Evolutionary conservation across 1,284 basidiomycete genomes (phyloP), one percentile per base, ranked within the genome.

Genomic region (Porodaedalea pini): DNA sequence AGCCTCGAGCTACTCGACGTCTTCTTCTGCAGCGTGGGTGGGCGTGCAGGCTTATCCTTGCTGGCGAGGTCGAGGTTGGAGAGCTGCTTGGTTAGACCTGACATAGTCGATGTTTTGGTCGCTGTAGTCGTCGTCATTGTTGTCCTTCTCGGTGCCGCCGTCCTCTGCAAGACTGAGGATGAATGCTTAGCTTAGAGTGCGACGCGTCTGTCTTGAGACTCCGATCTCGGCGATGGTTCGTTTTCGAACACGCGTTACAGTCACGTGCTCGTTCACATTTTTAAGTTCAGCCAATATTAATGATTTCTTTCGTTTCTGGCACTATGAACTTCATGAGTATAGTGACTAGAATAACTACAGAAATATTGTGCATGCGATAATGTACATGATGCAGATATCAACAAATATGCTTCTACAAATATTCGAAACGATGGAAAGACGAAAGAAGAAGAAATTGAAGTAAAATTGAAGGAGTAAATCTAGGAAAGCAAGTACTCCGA

Each of bases 11-110:
- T 49, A 29, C 58, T 60, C 39, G 54, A 44, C 4, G 54, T 43
- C 21, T 60, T 60, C 54, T 60, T 56, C 10, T 59, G 58, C 27
- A 56, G 40, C 3, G 48, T 56, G 10, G 58, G 58, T 32, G 29
- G 47, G n/a, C 48, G 27, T 15, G 54, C 21, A 21, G 52, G 17
- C 32, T 55, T 59, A n/a, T 59, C 57, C 50, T 56, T 60, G 19
- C 36, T 36, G 17, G 51, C 21, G 43, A 60, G 54, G 17, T 60
- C 58, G 21, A 60, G 39, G 32, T 56, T 40, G 25, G 58, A 60
- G 36, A 60, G 40, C 39, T 60, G 54, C 45, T 49, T 37, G 31
- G 58, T 52, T 5, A 60, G 54, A 21, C 23, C 41, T n/a, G 49
- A 34, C 21, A 60, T 39, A 29, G 54, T 56, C 17, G 34, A 21